phyloP scores from a whole-genome alignment of 2,329 filamentous ascomycete species.

The Phaeoacremonium minimum region DNA sequence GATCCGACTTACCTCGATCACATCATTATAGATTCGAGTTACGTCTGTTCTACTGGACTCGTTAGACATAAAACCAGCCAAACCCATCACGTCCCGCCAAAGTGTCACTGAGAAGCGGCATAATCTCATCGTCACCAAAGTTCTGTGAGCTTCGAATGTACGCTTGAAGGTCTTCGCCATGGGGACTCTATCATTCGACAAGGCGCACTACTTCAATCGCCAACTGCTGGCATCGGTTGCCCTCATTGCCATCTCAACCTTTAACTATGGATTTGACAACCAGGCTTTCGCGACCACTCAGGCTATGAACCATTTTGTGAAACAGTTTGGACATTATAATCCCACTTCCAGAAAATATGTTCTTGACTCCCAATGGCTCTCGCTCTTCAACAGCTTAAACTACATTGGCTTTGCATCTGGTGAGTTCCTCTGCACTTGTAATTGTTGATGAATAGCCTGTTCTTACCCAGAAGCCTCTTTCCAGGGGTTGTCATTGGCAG shows the following conservation, averaged over 20 bases:
- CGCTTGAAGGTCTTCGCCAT: no score
- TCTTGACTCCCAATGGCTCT: background rate
- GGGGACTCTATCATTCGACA: no score
- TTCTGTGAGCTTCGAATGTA: no score
- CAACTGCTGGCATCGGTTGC: background rate
- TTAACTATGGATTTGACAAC: background rate
- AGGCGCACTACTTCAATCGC: background rate
- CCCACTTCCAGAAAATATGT: background rate
- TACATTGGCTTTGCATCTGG: background rate
- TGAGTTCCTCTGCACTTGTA: background rate
- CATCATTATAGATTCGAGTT: no score
- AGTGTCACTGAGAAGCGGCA: no score
- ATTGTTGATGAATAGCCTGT: background rate
- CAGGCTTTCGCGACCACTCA: background rate
- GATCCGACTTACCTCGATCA: no score
- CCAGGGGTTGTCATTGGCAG: background rate
- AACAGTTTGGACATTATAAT: background rate
- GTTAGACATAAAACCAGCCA: no score
- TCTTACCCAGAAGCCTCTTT: no score
- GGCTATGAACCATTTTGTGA: background rate
- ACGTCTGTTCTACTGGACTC: no score
- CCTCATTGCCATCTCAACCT: background rate
- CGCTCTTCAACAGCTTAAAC: background rate
- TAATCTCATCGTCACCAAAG: no score
- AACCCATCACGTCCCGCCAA: no score